phyloP scores from a whole-genome alignment of 2,329 filamentous ascomycete genomes.

The Claviceps citrina region DNA sequence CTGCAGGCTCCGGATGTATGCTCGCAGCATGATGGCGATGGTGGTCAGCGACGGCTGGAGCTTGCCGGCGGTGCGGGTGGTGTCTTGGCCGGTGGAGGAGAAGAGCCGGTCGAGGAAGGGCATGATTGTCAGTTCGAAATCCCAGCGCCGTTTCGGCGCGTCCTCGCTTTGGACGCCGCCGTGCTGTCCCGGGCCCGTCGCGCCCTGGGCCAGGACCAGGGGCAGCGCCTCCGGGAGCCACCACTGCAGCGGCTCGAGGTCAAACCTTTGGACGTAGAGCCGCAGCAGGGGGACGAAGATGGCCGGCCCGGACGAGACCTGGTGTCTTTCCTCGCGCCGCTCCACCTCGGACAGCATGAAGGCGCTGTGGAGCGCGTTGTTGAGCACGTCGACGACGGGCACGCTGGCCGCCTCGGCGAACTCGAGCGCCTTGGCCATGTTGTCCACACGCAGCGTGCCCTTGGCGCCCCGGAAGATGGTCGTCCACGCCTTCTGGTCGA shows the following conservation, averaged over 20 bases:
- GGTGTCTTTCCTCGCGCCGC: slow-evolving; percentile 14
- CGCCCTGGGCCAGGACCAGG: slow-evolving; percentile 14
- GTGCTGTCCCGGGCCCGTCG: slow-evolving; percentile 8
- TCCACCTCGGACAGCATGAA: slow-evolving; percentile 30
- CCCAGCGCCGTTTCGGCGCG: slow-evolving; percentile 12
- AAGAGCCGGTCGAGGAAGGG: slow-evolving; percentile 20
- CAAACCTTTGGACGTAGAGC: slow-evolving; percentile 33
- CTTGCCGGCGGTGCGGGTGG: no score
- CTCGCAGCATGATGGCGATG: slow-evolving; percentile 31
- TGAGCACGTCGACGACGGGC: slow-evolving; percentile 19
- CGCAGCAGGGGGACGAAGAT: slow-evolving; percentile 33
- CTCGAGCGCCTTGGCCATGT: slow-evolving; percentile 27
- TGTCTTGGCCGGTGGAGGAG: slow-evolving; percentile 8
- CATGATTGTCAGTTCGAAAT: slow-evolving; percentile 17
- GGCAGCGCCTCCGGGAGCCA: slow-evolving; percentile 22
- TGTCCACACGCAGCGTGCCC: slow-evolving; percentile 32
- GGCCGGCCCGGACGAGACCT: slow-evolving; percentile 20
- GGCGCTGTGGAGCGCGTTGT: slow-evolving; percentile 32
- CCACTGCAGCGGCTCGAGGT: slow-evolving; percentile 28
- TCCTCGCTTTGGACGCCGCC: slow-evolving; percentile 9
- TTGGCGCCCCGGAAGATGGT: slow-evolving; percentile 61
- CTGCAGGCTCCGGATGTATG: slow-evolving; percentile 27
- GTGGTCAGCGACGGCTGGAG: slow-evolving; percentile 24
- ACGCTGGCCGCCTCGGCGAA: slow-evolving; percentile 34
- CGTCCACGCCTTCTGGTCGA: slow-evolving; percentile 52